Evolutionary conservation across 2,329 filamentous ascomycete genomes (phyloP).

Genomic region (Leptographium radiaticola): DNA sequence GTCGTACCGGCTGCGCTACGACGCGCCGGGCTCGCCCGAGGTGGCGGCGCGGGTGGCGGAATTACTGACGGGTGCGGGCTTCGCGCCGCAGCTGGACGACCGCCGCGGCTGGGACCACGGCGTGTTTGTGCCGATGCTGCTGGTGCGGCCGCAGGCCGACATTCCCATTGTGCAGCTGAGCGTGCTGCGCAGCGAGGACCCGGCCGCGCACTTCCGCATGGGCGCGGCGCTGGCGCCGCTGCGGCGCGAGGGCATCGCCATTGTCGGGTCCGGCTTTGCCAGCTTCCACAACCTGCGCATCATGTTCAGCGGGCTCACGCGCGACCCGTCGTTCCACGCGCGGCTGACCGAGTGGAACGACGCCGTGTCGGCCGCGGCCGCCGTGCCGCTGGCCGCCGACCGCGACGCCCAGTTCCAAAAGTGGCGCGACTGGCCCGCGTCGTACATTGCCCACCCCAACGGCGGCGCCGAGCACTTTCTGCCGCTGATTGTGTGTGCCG

Average conservation of each 20-base stretch:
- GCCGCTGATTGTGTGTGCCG: constrained; percentile 44
- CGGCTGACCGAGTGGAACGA: constrained; percentile 30
- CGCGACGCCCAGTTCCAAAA: constrained; percentile 25
- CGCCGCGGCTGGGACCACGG: constrained; percentile 45
- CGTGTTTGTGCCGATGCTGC: constrained; percentile 44
- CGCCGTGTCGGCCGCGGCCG: constrained; percentile 27
- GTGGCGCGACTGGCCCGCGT: constrained; percentile 34
- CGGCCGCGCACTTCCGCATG: constrained; percentile 34
- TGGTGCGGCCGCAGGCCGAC: constrained; percentile 37
- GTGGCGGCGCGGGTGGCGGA: constrained; percentile 34
- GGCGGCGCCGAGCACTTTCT: constrained; percentile 44
- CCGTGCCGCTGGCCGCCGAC: constrained; percentile 19
- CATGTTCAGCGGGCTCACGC: constrained; percentile 24
- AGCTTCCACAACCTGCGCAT: constrained; percentile 40
- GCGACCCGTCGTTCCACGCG: constrained; percentile 13
- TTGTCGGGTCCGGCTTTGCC: constrained; percentile 47
- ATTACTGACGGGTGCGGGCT: constrained; percentile 31
- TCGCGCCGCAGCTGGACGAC: constrained; percentile 25
- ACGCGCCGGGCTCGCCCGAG: constrained; percentile 40
- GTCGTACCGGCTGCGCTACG: constrained; percentile 41
- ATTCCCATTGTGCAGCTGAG: constrained; percentile 45
- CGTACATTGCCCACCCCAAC: constrained; percentile 40
- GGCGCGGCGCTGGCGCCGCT: constrained; percentile 37
- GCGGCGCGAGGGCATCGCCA: constrained; percentile 39
- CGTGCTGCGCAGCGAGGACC: constrained; percentile 37